Evolutionary conservation across 2,329 filamentous ascomycete genomes (phyloP).

Genomic region (Xylaria sp.): DNA sequence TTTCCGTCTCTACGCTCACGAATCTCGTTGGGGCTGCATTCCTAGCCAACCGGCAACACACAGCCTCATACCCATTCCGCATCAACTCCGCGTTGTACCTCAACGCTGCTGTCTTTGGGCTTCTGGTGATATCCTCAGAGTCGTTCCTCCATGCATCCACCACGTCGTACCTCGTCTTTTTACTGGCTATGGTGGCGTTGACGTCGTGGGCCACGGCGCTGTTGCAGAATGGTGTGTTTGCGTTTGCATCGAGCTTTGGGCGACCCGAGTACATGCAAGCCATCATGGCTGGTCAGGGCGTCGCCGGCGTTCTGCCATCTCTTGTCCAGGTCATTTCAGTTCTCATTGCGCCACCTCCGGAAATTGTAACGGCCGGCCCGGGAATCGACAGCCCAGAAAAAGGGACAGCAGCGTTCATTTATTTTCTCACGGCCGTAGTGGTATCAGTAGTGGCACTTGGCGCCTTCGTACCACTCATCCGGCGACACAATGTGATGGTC

Average conservation of each 20-base stretch:
- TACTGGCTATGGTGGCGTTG: constrained; percentile 81
- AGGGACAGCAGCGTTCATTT: constrained; percentile 79
- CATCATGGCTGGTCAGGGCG: constrained; percentile 92
- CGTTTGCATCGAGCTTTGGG: constrained; percentile 86
- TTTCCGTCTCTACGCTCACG: constrained; percentile 83
- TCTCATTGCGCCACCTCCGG: constrained; percentile 59
- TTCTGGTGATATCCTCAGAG: constrained; percentile 81
- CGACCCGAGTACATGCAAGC: constrained; percentile 90
- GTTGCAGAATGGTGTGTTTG: constrained; percentile 93
- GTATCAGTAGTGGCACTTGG: constrained; percentile 74
- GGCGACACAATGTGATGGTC: constrained; percentile 61
- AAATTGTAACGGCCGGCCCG: constrained; percentile 44
- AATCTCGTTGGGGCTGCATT: constrained; percentile 79
- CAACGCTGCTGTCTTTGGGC: constrained; percentile 75
- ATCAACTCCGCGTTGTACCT: constrained; percentile 79
- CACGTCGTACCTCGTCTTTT: constrained; percentile 75
- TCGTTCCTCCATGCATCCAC: constrained; percentile 67
- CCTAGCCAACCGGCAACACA: constrained; percentile 78
- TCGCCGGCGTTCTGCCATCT: constrained; percentile 88
- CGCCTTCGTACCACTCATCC: constrained; percentile 76
- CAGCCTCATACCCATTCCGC: constrained; percentile 85
- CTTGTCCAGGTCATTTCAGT: constrained; percentile 83
- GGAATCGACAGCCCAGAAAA: constrained; percentile 35
- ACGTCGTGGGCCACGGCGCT: constrained; percentile 82
- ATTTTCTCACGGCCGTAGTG: constrained; percentile 85